Percentiles rank a stretch among this genome's conserved stretches.
Conservation (phyloP, 257 asterid genomes). For the Handroanthus guayacan region DNA sequence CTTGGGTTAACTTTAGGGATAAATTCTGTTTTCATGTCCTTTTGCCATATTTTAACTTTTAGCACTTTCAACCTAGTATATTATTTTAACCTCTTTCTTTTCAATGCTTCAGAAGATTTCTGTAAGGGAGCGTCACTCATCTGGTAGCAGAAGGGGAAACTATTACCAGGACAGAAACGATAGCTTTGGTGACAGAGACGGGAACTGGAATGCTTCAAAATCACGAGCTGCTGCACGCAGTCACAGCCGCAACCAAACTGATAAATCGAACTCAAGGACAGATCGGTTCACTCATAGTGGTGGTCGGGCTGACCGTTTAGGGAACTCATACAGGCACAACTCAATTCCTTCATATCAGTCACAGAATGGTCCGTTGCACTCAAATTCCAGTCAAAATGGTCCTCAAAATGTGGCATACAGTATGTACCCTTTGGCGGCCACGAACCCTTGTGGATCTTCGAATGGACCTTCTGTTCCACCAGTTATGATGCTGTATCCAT, state of each 20-base stretch:
- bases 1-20: slow-evolving; percentile 15
- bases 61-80: not conserved
- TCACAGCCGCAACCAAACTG: slow-evolving; percentile 59
- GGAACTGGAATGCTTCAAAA: slow-evolving; percentile 59
- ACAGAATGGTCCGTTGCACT: slow-evolving; percentile 62
- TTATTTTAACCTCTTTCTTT: slow-evolving; percentile 24
- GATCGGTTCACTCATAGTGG: slow-evolving; percentile 54
- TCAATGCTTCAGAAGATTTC: slow-evolving; percentile 56
- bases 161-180: slow-evolving; percentile 62
- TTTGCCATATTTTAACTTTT: not conserved
- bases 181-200: slow-evolving; percentile 60
- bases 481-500: slow-evolving; percentile 60
- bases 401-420: slow-evolving; percentile 49
- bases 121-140: slow-evolving; percentile 59
- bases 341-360: slow-evolving; percentile 49
- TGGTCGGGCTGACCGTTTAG: slow-evolving; percentile 56
- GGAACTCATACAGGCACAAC: slow-evolving; percentile 45
- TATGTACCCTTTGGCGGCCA: slow-evolving; percentile 54
- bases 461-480: slow-evolving; percentile 56
- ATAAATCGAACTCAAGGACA: slow-evolving; percentile 55
- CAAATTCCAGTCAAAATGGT: slow-evolving; percentile 50
- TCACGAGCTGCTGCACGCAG: slow-evolving; percentile 57
- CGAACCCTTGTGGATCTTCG: slow-evolving; percentile 49
- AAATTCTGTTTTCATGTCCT: slow-evolving; percentile 3
- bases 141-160: slow-evolving; percentile 64